These are phyloP conservation scores for Talaromyces thailandensis DNA, from an alignment of 495 filamentous ascomycete species.

Conservation along the genomic window DNA sequence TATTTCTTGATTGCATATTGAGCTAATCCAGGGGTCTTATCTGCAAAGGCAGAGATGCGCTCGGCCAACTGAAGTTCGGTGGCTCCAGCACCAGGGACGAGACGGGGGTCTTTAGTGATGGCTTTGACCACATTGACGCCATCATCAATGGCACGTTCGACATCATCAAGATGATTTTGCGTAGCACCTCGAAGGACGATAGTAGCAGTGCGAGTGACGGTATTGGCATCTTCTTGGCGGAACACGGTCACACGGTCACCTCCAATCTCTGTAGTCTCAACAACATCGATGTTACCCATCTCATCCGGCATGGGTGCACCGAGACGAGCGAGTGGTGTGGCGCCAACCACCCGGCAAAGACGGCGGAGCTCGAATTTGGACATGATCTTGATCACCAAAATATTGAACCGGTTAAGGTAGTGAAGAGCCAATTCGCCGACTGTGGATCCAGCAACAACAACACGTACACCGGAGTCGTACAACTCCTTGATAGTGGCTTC, in stretches of 20 bases:
- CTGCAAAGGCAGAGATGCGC: conserved; percentile 77
- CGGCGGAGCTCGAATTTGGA: conserved; percentile 96
- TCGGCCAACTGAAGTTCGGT: conserved; percentile 94
- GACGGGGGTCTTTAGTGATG: conserved; percentile 82
- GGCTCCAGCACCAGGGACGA: conserved; percentile 92
- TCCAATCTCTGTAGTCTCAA: conserved; percentile 97
- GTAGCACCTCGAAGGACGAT: conserved; percentile 93
- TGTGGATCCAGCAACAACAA: conserved; percentile 82
- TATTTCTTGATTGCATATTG: conserved; percentile 97
- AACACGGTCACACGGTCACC: conserved; percentile 98
- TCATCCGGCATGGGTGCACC: conserved; percentile 99
- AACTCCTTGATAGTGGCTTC: conserved; percentile 90
- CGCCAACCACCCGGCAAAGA: conserved; percentile 91
- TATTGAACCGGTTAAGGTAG: conserved; percentile 94
- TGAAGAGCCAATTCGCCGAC: conserved; percentile 94
- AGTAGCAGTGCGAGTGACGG: conserved; percentile 85
- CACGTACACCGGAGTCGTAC: conserved; percentile 84
- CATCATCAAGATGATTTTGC: conserved; percentile 94
- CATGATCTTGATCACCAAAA: conserved; percentile 93
- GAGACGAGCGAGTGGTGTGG: conserved; percentile 87
- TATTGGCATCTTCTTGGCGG: conserved; percentile 88
- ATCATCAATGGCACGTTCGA: conserved; percentile 96
- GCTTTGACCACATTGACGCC: conserved; percentile 99
- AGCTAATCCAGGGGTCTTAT: conserved; percentile 82
- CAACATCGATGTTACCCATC: conserved; percentile 91